A percentile compares a stretch with the other conserved stretches of the same genome.
phyloP scores from a whole-genome alignment of 108 stramenopile genomes.

The Conticribra guillardii region DNA sequence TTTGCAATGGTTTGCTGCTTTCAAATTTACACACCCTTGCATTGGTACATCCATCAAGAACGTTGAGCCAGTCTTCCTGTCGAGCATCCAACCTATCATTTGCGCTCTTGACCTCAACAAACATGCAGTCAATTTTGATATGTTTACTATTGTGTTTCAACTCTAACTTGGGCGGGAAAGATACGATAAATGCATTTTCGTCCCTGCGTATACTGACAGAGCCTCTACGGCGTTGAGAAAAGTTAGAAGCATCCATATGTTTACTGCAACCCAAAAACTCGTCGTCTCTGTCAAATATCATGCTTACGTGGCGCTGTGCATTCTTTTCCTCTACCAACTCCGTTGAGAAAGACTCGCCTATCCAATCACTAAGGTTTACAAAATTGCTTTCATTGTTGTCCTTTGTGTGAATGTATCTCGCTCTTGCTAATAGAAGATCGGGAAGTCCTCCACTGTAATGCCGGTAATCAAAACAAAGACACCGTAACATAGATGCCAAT shows the following conservation, averaged over 20 bases:
- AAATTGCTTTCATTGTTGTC: conserved; percentile 13
- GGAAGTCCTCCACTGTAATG: conserved; percentile 87
- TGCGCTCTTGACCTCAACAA: conserved; percentile 82
- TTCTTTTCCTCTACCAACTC: conserved; percentile 33
- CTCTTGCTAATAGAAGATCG: conserved; percentile 62
- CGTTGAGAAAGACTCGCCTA: conserved; percentile 73
- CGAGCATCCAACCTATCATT: conserved; percentile 82
- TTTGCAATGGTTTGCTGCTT: conserved; percentile 12
- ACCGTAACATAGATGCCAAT: conserved; percentile 68
- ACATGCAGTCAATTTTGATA: conserved; percentile 70
- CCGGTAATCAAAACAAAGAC: conserved; percentile 79
- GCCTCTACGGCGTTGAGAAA: conserved; percentile 27
- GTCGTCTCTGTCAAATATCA: conserved; percentile 71
- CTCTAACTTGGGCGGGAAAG: conserved; percentile 48
- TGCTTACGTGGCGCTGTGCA: conserved; percentile 8
- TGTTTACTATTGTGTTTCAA: conserved; percentile 47
- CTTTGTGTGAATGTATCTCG: conserved; percentile 36
- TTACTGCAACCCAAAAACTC: conserved; percentile 82
- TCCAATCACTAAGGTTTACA: conserved; percentile 79
- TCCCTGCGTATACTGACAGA: conserved; percentile 3
- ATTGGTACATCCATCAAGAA: conserved; percentile 60
- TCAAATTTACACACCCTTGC: conserved; percentile 86
- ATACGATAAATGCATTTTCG: conserved; percentile 2
- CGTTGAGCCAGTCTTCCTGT: conserved; percentile 89
- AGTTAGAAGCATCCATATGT: conserved; percentile 58